Percentiles rank a stretch among this genome's conserved stretches.
phyloP scores from a whole-genome alignment of 2,329 filamentous ascomycete species.

The Sarocladium oryzae region DNA sequence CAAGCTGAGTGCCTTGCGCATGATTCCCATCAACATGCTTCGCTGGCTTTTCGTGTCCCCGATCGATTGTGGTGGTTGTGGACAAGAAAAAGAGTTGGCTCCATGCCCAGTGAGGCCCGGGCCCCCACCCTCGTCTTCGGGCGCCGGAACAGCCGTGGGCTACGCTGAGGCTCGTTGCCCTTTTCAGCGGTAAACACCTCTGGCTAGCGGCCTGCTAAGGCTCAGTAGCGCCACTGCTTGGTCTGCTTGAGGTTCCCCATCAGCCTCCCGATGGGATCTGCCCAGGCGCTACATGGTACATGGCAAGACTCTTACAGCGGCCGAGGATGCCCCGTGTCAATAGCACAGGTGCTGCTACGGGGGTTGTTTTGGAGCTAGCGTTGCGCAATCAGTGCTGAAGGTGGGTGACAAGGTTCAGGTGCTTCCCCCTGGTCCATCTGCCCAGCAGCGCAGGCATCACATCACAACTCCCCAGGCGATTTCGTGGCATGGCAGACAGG shows the following conservation, averaged over 20 bases:
- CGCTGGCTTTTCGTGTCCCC: neutral
- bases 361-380: neutral
- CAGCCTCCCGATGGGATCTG: neutral
- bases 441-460: too few relatives aligned
- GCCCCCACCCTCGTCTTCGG: neutral
- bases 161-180: neutral
- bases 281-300: conserved; percentile 4
- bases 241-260: too few relatives aligned
- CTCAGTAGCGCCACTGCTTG: neutral
- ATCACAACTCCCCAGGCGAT: too few relatives aligned
- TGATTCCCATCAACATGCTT: neutral
- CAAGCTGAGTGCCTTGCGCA: neutral
- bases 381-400: neutral
- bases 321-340: too few relatives aligned
- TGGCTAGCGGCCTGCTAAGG: neutral
- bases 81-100: neutral
- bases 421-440: neutral
- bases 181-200: conserved; percentile 3
- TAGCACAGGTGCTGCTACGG: neutral
- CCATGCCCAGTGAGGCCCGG: neutral
- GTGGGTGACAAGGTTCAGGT: conserved; percentile 6
- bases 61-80: neutral
- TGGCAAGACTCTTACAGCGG: neutral
- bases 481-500: too few relatives aligned
- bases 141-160: conserved; percentile 4